Base-by-base conservation (phyloP, 768 basidiomycete species). In the Phylloporus sp. region DNA sequence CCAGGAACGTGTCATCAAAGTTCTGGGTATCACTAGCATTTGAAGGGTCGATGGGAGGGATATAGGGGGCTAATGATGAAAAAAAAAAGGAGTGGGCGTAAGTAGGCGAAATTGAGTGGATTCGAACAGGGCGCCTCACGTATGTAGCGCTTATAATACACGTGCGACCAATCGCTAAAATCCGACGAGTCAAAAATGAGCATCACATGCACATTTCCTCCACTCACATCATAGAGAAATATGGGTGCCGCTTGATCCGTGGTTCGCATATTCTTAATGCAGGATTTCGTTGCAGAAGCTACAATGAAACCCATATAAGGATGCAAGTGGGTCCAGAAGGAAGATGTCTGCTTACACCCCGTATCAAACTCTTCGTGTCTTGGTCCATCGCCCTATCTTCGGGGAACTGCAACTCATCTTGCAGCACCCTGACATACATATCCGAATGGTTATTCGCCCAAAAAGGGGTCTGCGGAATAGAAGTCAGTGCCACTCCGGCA, bases 21-120 rank as follows among this genome's bases (percentile, higher is more conserved):
- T 98, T 97, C 66, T 90, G 90, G 55, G 90, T 94, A 77, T 99
- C 96, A 58, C 84, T 83, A 50, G 93, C 93, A 69, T 95, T 90
- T 34, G 80, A 80, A 18, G 89, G 86, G 64, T 94, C 90, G 62
- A 92, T 90, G 24, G 86, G 86, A 14, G 90, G 91, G 61, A 92
- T 90, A 75, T 93, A 92, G 34, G 90, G 90, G 69, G 92, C 89
- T 91, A 55, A 22, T 50, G 15, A 46, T 43, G 44, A 38, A 48
- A 46, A 42, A 24, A 21, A 32, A 36, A 36, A 44, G 21, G 53
- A 42, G 44, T 54, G 17, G 48, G 42, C 54, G 56, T 61, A 10
- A 50, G 52, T 23, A 40, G 13, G 45, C 20, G 33, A 44, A 34
- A 51, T 46, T 21, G 38, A 47, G 31, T 22, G 34, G 26, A 37